Percentiles rank a stretch among this genome's conserved stretches.
These are phyloP conservation scores for Geotrichum restrictum DNA, from an alignment of 1,139 yeast species.

Conservation along the genomic window DNA sequence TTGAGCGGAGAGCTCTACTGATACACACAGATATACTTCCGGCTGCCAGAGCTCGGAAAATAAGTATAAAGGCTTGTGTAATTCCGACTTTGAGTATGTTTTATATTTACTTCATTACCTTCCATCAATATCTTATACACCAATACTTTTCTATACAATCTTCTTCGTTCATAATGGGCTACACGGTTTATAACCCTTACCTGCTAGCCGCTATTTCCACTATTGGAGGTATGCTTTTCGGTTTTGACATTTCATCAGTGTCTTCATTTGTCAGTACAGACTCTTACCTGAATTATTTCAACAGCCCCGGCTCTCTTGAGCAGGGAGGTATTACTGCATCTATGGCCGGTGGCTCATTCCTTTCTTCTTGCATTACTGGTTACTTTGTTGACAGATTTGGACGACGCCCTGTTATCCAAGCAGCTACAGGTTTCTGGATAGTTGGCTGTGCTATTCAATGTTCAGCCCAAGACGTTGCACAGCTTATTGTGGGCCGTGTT, in stretches of 20 bases:
- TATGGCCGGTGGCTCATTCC: constrained; percentile 85
- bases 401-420: constrained; percentile 67
- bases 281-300: constrained; percentile 46
- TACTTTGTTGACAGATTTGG: constrained; percentile 66
- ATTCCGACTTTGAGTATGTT: too few species aligned
- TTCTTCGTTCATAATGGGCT: too few species aligned
- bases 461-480: constrained; percentile 71
- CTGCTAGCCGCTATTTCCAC: constrained; percentile 41
- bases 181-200: constrained; percentile 39
- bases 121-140: too few species aligned
- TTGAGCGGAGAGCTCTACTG: too few species aligned
- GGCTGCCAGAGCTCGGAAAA: too few species aligned
- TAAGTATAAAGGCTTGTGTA: too few species aligned
- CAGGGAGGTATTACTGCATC: constrained; percentile 90
- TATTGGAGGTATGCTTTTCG: too few species aligned
- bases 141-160: too few species aligned
- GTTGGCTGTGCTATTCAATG: constrained; percentile 82
- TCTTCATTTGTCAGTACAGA: constrained; percentile 78
- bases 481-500: constrained; percentile 58
- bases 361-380: constrained; percentile 39
- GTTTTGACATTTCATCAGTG: constrained; percentile 90
- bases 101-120: too few species aligned
- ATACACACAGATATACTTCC: too few species aligned
- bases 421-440: constrained; percentile 71
- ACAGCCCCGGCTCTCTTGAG: constrained; percentile 44